Conservation (phyloP, 2,329 filamentous ascomycete species). For the Microdochium nivale region DNA sequence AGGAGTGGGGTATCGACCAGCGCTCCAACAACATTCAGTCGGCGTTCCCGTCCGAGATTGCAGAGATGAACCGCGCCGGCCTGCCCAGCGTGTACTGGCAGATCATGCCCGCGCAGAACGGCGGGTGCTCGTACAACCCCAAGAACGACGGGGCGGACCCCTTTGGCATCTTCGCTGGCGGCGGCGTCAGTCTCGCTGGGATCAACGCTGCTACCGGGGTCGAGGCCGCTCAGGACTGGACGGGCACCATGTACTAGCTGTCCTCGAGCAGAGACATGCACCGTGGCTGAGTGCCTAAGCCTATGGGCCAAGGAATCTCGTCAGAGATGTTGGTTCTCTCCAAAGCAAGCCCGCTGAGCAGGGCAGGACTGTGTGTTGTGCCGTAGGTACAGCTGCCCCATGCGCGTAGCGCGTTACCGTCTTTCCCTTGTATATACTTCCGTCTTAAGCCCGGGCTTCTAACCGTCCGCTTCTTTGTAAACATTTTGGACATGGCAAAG, state of each 20-base stretch:
- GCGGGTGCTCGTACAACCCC: slow-evolving; percentile 12
- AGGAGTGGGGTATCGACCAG: slow-evolving; percentile 33
- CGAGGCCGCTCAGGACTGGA: slow-evolving; percentile 8
- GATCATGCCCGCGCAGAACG: slow-evolving; percentile 12
- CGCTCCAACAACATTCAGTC: slow-evolving; percentile 25
- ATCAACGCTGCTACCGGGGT: slow-evolving; percentile 9
- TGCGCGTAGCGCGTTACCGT: too few relatives aligned
- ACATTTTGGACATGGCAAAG: too few relatives aligned
- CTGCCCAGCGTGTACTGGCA: slow-evolving; percentile 24
- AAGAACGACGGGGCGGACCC: slow-evolving; percentile 10
- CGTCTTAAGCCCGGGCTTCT: too few relatives aligned
- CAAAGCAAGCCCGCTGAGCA: too few relatives aligned
- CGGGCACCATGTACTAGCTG: not conserved
- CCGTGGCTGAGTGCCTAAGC: too few relatives aligned
- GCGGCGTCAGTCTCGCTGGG: slow-evolving; percentile 8
- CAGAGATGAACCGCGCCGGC: slow-evolving; percentile 18
- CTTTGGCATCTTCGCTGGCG: slow-evolving; percentile 13
- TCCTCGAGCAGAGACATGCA: too few relatives aligned
- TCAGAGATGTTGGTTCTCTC: too few relatives aligned
- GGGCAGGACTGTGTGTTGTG: too few relatives aligned
- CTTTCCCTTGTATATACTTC: too few relatives aligned
- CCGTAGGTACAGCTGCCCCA: too few relatives aligned
- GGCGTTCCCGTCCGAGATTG: slow-evolving; percentile 16
- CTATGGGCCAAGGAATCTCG: too few relatives aligned
- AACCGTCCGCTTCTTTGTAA: too few relatives aligned